Evolutionary conservation across 495 filamentous ascomycete species (phyloP).

Genomic region (Aspergillus cavernicola): DNA sequence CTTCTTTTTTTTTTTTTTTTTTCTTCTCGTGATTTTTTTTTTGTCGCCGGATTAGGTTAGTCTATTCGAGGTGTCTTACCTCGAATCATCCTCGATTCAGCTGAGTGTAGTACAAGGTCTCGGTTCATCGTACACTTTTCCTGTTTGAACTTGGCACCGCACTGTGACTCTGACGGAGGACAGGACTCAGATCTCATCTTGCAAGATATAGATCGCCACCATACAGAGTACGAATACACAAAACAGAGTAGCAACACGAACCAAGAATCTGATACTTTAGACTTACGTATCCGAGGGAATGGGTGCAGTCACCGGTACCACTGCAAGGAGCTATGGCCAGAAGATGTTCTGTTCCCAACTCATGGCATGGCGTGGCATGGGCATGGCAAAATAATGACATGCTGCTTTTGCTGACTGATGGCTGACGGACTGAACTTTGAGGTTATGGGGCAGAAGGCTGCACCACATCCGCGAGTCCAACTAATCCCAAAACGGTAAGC

Average conservation of each 20-base stretch:
- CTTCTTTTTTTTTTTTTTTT: constrained; percentile 7
- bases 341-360: not conserved
- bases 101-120: not conserved
- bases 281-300: no score
- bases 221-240: no score
- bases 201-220: no score
- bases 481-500: not conserved
- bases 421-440: not conserved
- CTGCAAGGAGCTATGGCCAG: constrained; percentile 10
- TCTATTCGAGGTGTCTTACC: constrained; percentile 1
- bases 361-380: no score
- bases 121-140: not conserved
- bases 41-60: not conserved
- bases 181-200: not conserved
- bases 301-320: no score
- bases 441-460: no score
- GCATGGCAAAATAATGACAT: not conserved
- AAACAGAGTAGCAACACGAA: no score
- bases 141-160: not conserved
- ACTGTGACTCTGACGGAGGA: no score
- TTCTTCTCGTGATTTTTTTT: not conserved
- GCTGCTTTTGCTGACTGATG: not conserved
- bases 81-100: not conserved
- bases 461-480: no score
- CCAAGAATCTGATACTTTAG: no score